Evolutionary conservation across 352 stramenopile species (phyloP).

Genomic region (Phytopythium litorale): DNA sequence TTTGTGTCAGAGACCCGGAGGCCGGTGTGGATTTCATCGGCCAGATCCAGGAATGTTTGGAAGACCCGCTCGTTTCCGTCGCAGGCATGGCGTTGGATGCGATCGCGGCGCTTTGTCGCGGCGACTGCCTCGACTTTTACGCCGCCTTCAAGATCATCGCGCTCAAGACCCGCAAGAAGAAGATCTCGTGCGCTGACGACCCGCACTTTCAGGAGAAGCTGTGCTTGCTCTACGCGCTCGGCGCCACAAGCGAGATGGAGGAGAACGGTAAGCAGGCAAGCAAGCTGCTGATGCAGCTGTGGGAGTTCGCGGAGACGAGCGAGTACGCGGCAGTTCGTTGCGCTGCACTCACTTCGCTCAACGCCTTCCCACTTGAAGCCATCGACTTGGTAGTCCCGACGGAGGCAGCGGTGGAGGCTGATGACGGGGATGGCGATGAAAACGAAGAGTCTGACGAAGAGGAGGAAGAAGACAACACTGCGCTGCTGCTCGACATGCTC

Average conservation of each 20-base stretch:
- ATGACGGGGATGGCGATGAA: constrained; percentile 21
- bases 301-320: constrained; percentile 34
- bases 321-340: constrained; percentile 31
- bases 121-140: constrained; percentile 73
- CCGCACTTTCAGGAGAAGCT: constrained; percentile 54
- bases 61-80: constrained; percentile 45
- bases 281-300: constrained; percentile 48
- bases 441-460: constrained; percentile 25
- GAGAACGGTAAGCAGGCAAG: constrained; percentile 35
- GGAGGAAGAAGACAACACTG: constrained; percentile 42
- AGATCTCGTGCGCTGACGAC: constrained; percentile 37
- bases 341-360: constrained; percentile 38
- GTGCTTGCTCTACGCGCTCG: constrained; percentile 50
- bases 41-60: constrained; percentile 50
- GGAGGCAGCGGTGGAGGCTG: background rate
- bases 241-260: constrained; percentile 23
- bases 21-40: constrained; percentile 65
- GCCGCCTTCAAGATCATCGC: constrained; percentile 72
- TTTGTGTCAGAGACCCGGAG: constrained; percentile 66
- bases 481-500: constrained; percentile 38
- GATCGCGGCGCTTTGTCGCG: constrained; percentile 46
- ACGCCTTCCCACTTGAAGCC: constrained; percentile 37
- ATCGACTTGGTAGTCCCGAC: constrained; percentile 30
- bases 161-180: constrained; percentile 65
- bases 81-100: constrained; percentile 64